phyloP scores from a whole-genome alignment of 306 rosid genomes.

The Vachellia pachyceras region DNA sequence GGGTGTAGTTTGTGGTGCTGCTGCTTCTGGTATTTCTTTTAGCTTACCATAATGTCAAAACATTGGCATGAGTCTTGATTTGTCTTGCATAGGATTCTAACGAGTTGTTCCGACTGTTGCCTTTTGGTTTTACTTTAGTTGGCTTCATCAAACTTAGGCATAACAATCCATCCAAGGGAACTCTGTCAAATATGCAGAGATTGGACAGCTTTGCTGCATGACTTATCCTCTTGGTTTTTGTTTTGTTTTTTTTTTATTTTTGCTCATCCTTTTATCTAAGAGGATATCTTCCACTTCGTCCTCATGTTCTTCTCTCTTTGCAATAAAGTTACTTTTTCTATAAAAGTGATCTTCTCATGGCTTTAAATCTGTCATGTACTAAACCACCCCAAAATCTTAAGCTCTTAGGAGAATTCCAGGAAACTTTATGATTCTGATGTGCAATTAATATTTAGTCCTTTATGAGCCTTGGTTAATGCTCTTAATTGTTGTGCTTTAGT shows the following conservation, averaged over 20 bases:
- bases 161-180: not conserved
- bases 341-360: not conserved
- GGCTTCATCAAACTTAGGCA: not conserved
- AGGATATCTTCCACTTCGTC: not conserved
- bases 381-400: not conserved
- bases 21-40: slow-evolving; percentile 83
- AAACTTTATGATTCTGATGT: not conserved
- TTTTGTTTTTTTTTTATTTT: not conserved
- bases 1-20: slow-evolving; percentile 99
- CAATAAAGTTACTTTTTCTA: not conserved
- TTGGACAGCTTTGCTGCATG: not conserved
- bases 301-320: not conserved
- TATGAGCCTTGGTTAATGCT: slow-evolving; percentile 23
- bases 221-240: not conserved
- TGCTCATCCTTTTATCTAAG: not conserved
- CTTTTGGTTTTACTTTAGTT: not conserved
- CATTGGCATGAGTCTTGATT: not conserved
- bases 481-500: slow-evolving; percentile 19
- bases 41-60: slow-evolving; percentile 6
- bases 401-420: not conserved
- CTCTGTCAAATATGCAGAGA: slow-evolving; percentile 1
- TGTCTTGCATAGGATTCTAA: not conserved
- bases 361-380: not conserved
- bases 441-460: not conserved
- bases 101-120: not conserved